Base-by-base conservation (phyloP, 768 basidiomycete species). In the Rossbeevera mucosa region DNA sequence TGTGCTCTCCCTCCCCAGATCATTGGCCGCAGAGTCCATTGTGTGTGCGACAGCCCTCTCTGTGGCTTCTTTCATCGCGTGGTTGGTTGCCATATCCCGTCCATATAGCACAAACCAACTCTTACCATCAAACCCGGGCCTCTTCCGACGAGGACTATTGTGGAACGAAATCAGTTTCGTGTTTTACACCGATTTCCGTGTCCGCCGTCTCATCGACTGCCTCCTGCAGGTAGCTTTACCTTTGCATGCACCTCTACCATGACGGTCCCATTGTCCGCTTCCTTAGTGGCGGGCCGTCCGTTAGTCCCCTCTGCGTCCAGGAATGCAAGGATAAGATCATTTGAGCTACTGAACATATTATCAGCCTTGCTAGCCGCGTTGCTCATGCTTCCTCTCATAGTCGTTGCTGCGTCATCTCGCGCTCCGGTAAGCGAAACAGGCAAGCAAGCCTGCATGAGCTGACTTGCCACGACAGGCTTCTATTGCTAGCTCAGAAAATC, bases 91-190 rank as follows among this genome's bases (percentile, higher is more conserved):
- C 48, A 71, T 77, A 9, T 71, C 74, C n/a, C 79, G 78, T 55
- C 76, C 81, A 20, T 76, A 82, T 62, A 67, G 75, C 0, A 69
- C 74, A 43, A 78, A 77, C n/a, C 66, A 71, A 4, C 71, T 76
- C n/a, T 63, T 64, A 9, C 55, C 63, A 18, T 57, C 64, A 21
- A 68, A 68, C 44, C 58, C 67, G 24, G 67, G 66, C 33, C 74
- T 71, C 71, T 58, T 73, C 28, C 72, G 66, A 49, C 64, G 73
- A 47, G 81, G 82, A 22, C 60, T 72, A 29, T 70, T 85, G 44
- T 87, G 84, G 86, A 78, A 82, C 61, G 81, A 80, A 52, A 72
- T 81, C 49, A 79, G 87, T 88, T 57, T 55, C 54, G 83, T 79
- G 18, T 20, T 43, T 18, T 25, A 9, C 3, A 5, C 16, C 30